Evolutionary conservation across 805 yeast species (phyloP), one percentile per base, ranked within the genome.

Genomic region (Saccharomycopsis sp.): DNA sequence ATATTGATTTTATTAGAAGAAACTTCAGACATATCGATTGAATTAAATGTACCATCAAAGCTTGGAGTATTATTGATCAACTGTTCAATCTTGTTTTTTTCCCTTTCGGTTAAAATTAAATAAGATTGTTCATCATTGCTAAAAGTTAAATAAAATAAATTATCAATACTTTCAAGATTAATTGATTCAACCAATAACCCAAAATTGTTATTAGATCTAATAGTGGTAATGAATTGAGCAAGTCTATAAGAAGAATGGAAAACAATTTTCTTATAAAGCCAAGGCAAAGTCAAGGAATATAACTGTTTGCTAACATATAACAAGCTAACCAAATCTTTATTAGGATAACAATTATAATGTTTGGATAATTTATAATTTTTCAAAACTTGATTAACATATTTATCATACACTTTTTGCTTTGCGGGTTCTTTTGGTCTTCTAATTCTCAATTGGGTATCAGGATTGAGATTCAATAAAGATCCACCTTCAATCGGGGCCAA

Each of bases 201-300:
- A 39, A 80, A 66, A 2, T 62, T 60, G 6, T 72, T 66, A 47
- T 71, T 69, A 40, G 70, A 63, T 33, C 81, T 64, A n/a, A 86
- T 57, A 4, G 76, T 68, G 2, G 87, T 68, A 4, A 86, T 74
- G 51, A 86, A 77, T 57, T 86, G 95, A 0, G 85, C 92, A 33
- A 83, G 71, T 31, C 95, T 62, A 54, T 81, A 86, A 5, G 88
- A 78, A 2, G 94, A 76, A 0, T 74, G 70, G 49, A 86, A 70
- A 12, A 51, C 45, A 3, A 88, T 75, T 5, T 58, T 46, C 12
- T 61, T 52, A 55, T 83, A 86, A 9, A 85, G 57, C 19, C 67
- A 63, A 4, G 68, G 68, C 48, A 74, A 72, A 2, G 79, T 69
- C 5, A 74, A 59, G 26, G 53, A 55, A 53, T 76, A 69, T 49